A percentile compares a stretch with the other conserved stretches of the same genome.
Evolutionary conservation across 2,329 filamentous ascomycete species (phyloP).

Genomic region (Pseudogymnoascus sp.): DNA sequence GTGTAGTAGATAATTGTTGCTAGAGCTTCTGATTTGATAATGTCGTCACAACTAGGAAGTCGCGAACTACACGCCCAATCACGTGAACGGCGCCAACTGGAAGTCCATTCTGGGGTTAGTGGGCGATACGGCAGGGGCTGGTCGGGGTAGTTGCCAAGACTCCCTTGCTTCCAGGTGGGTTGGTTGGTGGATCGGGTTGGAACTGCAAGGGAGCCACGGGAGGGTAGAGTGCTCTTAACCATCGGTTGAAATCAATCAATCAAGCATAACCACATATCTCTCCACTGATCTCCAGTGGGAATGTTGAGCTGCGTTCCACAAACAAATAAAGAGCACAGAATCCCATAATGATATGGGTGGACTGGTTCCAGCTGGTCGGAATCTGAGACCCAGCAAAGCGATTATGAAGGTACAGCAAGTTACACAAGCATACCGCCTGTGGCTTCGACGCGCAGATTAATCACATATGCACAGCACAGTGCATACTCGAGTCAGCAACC

Average conservation of each 20-base stretch:
- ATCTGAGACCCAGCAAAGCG: neutral
- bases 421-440: neutral
- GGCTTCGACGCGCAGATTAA: neutral
- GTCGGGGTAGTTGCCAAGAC: neutral
- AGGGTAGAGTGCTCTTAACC: neutral
- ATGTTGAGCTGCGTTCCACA: neutral
- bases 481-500: slow-evolving; percentile 1
- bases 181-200: neutral
- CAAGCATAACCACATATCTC: slow-evolving; percentile 1
- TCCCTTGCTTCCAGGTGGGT: neutral
- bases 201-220: neutral
- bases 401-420: neutral
- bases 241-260: neutral
- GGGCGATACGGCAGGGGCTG: neutral
- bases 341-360: neutral
- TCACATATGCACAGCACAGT: slow-evolving; percentile 4
- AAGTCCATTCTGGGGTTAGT: neutral
- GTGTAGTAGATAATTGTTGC: neutral
- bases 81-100: neutral
- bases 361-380: neutral
- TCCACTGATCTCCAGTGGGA: neutral
- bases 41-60: slow-evolving; percentile 4
- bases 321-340: neutral
- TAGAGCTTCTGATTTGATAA: neutral
- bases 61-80: neutral